Percentiles rank a stretch among this genome's conserved stretches.
Evolutionary conservation across 1,284 basidiomycete species (phyloP).

Genomic region (Ceratobasidium sp.): DNA sequence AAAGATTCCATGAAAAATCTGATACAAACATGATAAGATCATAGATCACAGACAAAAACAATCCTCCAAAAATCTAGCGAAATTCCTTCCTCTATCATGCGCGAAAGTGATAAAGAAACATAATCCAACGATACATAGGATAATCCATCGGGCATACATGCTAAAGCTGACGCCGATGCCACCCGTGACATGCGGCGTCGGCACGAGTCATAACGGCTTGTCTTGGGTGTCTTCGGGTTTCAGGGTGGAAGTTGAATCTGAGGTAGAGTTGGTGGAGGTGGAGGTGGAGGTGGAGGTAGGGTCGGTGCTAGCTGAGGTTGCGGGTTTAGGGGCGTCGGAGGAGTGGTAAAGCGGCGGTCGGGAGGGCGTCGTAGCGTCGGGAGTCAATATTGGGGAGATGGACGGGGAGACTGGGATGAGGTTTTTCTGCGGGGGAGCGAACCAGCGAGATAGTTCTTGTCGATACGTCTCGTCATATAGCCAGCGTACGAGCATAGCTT

Average conservation of each 20-base stretch:
- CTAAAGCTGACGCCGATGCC: slow-evolving; percentile 5
- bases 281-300: not conserved
- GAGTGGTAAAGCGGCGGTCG: not conserved
- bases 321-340: not conserved
- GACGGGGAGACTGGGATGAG: not conserved
- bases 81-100: not conserved
- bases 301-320: not conserved
- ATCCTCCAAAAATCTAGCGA: not conserved
- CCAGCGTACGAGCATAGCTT: slow-evolving; percentile 39
- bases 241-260: not conserved
- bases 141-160: slow-evolving; percentile 20
- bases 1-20: too few species aligned
- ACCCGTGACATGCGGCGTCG: not conserved
- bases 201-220: slow-evolving; percentile 15
- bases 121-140: not conserved
- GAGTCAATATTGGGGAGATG: not conserved
- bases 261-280: not conserved
- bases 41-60: not conserved
- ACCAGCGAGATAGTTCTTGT: slow-evolving; percentile 37
- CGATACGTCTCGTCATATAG: slow-evolving; percentile 41
- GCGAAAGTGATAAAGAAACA: not conserved
- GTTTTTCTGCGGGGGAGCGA: slow-evolving; percentile 23
- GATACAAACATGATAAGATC: not conserved
- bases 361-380: not conserved
- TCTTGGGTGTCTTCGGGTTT: not conserved